Evolutionary conservation across 2,329 filamentous ascomycete genomes (phyloP).

Genomic region (Pestalotiopsis sp.): DNA sequence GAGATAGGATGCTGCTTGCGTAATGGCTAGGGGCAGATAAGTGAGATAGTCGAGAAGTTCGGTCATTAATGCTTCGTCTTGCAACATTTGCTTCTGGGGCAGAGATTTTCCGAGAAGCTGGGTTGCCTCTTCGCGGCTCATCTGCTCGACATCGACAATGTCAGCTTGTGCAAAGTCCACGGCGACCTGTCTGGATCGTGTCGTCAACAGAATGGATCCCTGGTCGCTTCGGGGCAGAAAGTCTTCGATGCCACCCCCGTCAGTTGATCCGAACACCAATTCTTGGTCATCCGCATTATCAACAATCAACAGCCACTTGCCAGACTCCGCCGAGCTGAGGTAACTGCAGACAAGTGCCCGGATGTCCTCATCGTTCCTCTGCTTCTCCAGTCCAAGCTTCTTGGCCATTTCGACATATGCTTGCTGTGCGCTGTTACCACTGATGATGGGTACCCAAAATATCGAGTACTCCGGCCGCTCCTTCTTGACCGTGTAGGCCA

Average conservation of each 20-base stretch:
- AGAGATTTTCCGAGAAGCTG: constrained; percentile 28
- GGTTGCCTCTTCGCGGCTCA: constrained; percentile 29
- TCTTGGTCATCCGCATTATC: constrained; percentile 1
- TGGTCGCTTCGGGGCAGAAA: constrained; percentile 15
- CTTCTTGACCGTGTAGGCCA: constrained; percentile 39
- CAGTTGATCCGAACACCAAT: not conserved
- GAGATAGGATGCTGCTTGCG: constrained; percentile 41
- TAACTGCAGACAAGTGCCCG: constrained; percentile 58
- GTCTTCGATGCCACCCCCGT: not conserved
- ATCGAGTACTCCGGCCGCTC: constrained; percentile 38
- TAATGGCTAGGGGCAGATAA: constrained; percentile 41
- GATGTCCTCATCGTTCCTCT: constrained; percentile 55
- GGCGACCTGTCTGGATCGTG: constrained; percentile 33
- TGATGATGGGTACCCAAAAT: constrained; percentile 46
- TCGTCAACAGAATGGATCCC: constrained; percentile 39
- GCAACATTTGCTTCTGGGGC: constrained; percentile 20
- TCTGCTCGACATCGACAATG: constrained; percentile 29
- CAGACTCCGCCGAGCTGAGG: constrained; percentile 23
- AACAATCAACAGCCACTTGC: not conserved
- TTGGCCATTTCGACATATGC: constrained; percentile 37
- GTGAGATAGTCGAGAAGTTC: constrained; percentile 36
- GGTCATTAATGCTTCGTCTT: constrained; percentile 15
- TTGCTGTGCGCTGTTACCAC: constrained; percentile 39
- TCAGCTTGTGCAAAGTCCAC: constrained; percentile 25
- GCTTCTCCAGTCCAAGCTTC: constrained; percentile 38